Evolutionary conservation across 2,329 filamentous ascomycete genomes (phyloP).

Genomic region (Fusarium sp.): DNA sequence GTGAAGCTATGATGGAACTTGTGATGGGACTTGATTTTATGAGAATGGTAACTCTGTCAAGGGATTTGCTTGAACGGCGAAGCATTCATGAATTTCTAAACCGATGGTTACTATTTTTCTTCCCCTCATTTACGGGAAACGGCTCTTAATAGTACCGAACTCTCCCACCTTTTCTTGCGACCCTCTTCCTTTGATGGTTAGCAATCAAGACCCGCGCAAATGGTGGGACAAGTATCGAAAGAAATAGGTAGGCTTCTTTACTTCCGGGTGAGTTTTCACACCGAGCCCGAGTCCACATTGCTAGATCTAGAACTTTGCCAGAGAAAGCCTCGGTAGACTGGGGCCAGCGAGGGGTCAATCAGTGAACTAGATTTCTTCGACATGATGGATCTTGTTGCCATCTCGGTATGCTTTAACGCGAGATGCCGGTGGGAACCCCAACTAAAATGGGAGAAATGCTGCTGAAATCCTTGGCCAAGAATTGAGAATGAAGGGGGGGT

Average conservation of each 20-base stretch:
- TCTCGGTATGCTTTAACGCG: slow-evolving; percentile 42
- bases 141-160: slow-evolving; percentile 36
- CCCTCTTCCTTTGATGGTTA: slow-evolving; percentile 17
- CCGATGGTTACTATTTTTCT: not conserved
- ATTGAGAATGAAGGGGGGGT: not conserved
- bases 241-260: not conserved
- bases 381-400: slow-evolving; percentile 8
- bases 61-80: not conserved
- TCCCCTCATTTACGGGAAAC: slow-evolving; percentile 31
- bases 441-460: slow-evolving; percentile 5
- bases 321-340: slow-evolving; percentile 12
- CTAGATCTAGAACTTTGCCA: not conserved
- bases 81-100: not conserved
- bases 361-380: slow-evolving; percentile 11
- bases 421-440: slow-evolving; percentile 36
- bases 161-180: slow-evolving; percentile 5
- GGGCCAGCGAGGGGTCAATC: not conserved
- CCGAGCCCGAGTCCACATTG: slow-evolving; percentile 11
- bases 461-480: not conserved
- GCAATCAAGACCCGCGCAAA: slow-evolving; percentile 35
- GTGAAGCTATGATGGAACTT: not conserved
- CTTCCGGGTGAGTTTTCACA: slow-evolving; percentile 2
- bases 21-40: not conserved
- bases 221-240: slow-evolving; percentile 23
- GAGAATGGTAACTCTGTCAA: not conserved